Conservation (phyloP, 1,284 basidiomycete genomes). For the Entoloma clypeatum region DNA sequence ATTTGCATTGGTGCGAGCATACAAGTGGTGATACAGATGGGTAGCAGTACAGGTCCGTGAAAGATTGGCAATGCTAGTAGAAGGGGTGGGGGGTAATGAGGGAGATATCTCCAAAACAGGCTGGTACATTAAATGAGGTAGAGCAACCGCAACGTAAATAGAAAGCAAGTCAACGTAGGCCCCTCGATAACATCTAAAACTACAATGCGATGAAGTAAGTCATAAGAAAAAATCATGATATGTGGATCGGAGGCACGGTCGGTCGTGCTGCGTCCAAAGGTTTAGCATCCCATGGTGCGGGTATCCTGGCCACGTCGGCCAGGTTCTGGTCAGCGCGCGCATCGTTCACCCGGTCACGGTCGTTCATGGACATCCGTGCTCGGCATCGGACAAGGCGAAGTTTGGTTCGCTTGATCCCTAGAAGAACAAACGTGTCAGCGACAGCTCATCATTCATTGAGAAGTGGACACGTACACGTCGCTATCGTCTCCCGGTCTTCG, state of each 20-base stretch:
- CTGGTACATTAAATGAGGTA: no score
- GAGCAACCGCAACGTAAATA: no score
- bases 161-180: no score
- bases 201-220: no score
- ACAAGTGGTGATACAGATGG: slow-evolving; percentile 11
- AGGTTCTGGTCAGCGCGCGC: slow-evolving; percentile 72
- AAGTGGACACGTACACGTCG: slow-evolving; percentile 59
- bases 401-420: slow-evolving; percentile 83
- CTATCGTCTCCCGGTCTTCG: slow-evolving; percentile 78
- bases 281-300: slow-evolving; percentile 69
- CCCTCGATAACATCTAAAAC: no score
- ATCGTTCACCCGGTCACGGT: slow-evolving; percentile 63
- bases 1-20: neutral
- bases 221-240: neutral
- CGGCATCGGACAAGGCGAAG: slow-evolving; percentile 69
- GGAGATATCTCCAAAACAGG: slow-evolving; percentile 1
- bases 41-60: slow-evolving; percentile 11
- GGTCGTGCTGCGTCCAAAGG: slow-evolving; percentile 22
- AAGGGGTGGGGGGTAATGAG: neutral
- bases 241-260: neutral
- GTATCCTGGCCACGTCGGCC: slow-evolving; percentile 63
- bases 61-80: slow-evolving; percentile 5
- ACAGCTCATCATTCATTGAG: slow-evolving; percentile 1
- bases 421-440: slow-evolving; percentile 4
- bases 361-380: slow-evolving; percentile 67